Conservation (phyloP, 257 asterid genomes). For the Solanum peruvianum region DNA sequence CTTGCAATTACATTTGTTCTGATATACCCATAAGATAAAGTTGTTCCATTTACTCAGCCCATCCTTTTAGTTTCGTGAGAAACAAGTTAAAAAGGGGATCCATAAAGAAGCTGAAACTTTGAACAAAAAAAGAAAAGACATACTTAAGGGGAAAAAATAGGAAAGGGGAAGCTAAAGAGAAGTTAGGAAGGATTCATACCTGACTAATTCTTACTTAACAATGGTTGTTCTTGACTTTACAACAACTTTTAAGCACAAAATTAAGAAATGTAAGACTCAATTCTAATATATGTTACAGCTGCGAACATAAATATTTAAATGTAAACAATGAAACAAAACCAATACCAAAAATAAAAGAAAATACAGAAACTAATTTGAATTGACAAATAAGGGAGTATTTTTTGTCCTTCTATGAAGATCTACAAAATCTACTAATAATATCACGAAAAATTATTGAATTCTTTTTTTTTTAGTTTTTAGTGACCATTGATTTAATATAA, state of each 20-base stretch:
- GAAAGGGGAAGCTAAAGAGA: not conserved
- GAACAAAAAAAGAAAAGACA: not conserved
- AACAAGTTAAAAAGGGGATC: not conserved
- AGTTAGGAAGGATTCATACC: not conserved
- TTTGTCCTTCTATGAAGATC: too few species aligned
- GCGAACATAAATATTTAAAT: not conserved
- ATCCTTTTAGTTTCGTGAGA: not conserved
- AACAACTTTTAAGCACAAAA: not conserved
- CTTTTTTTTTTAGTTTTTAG: not conserved
- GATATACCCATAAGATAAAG: not conserved
- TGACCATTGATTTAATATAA: not conserved
- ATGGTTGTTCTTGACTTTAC: not conserved
- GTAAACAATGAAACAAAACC: too few species aligned
- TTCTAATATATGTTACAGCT: not conserved
- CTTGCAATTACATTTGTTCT: not conserved
- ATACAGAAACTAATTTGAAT: too few species aligned
- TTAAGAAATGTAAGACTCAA: not conserved
- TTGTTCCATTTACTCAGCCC: not conserved
- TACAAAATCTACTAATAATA: not conserved
- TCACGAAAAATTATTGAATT: not conserved
- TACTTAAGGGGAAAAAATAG: not conserved
- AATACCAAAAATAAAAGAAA: too few species aligned
- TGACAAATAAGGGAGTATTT: too few species aligned
- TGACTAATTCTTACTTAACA: not conserved
- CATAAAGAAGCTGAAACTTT: not conserved